Conservation (phyloP, 306 rosid species). For the Carpinus fangiana region DNA sequence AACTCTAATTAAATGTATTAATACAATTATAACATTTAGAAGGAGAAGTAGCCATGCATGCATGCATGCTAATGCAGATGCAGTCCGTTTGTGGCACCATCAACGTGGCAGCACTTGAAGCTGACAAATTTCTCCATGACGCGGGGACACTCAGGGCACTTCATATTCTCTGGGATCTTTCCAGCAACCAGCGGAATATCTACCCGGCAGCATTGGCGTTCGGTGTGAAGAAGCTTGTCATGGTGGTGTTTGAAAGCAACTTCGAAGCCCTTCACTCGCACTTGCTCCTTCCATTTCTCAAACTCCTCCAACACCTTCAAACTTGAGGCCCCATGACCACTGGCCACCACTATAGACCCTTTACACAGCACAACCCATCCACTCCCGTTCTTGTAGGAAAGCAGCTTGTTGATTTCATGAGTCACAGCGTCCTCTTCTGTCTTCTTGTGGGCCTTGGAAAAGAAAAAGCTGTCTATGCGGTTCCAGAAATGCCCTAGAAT, state of each 20-base stretch:
- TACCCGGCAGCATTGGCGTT: slow-evolving; percentile 31
- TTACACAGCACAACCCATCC: slow-evolving; percentile 44
- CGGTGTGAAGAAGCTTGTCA: slow-evolving; percentile 16
- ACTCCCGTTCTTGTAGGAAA: slow-evolving; percentile 43
- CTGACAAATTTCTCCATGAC: slow-evolving; percentile 57
- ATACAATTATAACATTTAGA: too few relatives aligned
- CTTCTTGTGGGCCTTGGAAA: slow-evolving; percentile 39
- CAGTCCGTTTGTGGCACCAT: background rate
- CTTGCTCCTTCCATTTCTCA: slow-evolving; percentile 52
- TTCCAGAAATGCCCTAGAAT: slow-evolving; percentile 42
- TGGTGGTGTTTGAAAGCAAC: slow-evolving; percentile 20
- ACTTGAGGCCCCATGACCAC: slow-evolving; percentile 33
- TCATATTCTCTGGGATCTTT: slow-evolving; percentile 42
- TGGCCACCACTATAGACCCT: slow-evolving; percentile 31
- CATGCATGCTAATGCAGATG: background rate
- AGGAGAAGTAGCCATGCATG: too few relatives aligned
- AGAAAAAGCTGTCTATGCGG: slow-evolving; percentile 53
- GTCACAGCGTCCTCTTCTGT: background rate
- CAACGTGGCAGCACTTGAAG: slow-evolving; percentile 67
- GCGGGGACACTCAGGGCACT: slow-evolving; percentile 55
- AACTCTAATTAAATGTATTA: too few relatives aligned
- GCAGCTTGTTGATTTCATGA: slow-evolving; percentile 36
- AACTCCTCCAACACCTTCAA: slow-evolving; percentile 39
- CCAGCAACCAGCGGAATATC: slow-evolving; percentile 39
- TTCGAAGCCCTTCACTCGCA: slow-evolving; percentile 40